Percentiles rank a stretch among this genome's conserved stretches.
Evolutionary conservation across 164 flowering plant species (phyloP).

Genomic region (Piper longum): DNA sequence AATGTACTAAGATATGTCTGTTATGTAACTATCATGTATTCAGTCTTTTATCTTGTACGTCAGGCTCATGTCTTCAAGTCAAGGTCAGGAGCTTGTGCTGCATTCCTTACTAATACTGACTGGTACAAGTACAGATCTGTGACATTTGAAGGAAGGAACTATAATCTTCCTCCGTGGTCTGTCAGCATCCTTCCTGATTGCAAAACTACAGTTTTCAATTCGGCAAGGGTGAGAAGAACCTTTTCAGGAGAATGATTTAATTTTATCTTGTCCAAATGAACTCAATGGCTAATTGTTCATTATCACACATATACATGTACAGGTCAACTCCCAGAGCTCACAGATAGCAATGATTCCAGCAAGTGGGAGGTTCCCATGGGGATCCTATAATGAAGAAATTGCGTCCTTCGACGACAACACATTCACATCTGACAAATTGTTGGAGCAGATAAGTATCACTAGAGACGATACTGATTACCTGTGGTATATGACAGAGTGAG

Average conservation of each 20-base stretch:
- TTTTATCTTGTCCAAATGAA: not conserved
- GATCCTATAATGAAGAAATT: constrained; percentile 56
- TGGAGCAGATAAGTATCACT: constrained; percentile 67
- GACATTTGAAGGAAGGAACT: constrained; percentile 31
- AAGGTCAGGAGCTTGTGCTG: constrained; percentile 59
- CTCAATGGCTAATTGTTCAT: not conserved
- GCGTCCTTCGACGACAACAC: constrained; percentile 34
- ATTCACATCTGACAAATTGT: constrained; percentile 27
- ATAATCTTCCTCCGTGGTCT: constrained; percentile 82
- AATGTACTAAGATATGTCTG: not conserved
- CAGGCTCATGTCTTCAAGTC: constrained; percentile 66
- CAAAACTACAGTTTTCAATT: constrained; percentile 61
- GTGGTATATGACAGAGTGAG: constrained; percentile 92
- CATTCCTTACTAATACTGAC: constrained; percentile 76
- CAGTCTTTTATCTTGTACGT: not conserved
- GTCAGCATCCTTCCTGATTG: constrained; percentile 93
- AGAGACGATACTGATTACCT: constrained; percentile 68
- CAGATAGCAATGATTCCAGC: constrained; percentile 32
- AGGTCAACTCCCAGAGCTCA: constrained; percentile 50
- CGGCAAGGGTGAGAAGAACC: constrained; percentile 53
- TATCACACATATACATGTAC: constrained; percentile 1
- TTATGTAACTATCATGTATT: not conserved
- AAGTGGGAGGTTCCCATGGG: constrained; percentile 39
- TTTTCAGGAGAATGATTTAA: not conserved
- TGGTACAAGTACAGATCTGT: constrained; percentile 30